Conservation (phyloP, 441 rosid species). For the Pelargonium australe region DNA sequence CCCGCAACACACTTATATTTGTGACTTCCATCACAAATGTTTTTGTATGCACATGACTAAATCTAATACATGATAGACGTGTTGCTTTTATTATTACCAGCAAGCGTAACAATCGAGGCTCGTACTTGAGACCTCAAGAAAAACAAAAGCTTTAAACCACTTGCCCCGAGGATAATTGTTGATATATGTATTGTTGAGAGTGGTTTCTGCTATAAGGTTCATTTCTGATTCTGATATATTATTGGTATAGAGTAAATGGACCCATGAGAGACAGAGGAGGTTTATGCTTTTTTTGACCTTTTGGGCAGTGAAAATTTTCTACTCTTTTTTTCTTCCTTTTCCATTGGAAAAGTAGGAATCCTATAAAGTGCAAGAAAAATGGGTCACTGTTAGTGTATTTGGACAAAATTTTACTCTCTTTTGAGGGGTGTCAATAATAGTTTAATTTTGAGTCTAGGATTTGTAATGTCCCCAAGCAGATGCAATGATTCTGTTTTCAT, state of each 20-base stretch:
- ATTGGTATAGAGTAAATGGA: neutral
- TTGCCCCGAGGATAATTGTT: too few species aligned
- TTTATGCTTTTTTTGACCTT: slow-evolving; percentile 25
- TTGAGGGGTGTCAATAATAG: neutral
- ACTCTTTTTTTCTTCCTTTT: slow-evolving; percentile 13
- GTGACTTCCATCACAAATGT: too few species aligned
- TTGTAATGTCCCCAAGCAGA: too few species aligned
- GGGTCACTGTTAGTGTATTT: neutral
- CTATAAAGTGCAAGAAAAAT: slow-evolving; percentile 18
- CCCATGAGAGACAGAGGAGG: neutral
- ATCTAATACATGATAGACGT: too few species aligned
- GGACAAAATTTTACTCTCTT: neutral
- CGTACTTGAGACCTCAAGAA: too few species aligned
- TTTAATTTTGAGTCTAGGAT: too few species aligned
- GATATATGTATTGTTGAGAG: neutral
- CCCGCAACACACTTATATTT: too few species aligned
- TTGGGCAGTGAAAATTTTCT: neutral
- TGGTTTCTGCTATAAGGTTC: neutral
- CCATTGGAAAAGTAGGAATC: slow-evolving; percentile 19
- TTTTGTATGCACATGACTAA: too few species aligned
- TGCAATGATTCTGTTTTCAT: too few species aligned
- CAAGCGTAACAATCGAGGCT: too few species aligned
- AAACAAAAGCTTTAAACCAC: too few species aligned
- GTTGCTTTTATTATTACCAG: too few species aligned
- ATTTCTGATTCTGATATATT: neutral